A percentile compares a stretch with the other conserved stretches of the same genome.
phyloP scores from a whole-genome alignment of 129 eudicot genomes.

The Pittosporum tobira region DNA sequence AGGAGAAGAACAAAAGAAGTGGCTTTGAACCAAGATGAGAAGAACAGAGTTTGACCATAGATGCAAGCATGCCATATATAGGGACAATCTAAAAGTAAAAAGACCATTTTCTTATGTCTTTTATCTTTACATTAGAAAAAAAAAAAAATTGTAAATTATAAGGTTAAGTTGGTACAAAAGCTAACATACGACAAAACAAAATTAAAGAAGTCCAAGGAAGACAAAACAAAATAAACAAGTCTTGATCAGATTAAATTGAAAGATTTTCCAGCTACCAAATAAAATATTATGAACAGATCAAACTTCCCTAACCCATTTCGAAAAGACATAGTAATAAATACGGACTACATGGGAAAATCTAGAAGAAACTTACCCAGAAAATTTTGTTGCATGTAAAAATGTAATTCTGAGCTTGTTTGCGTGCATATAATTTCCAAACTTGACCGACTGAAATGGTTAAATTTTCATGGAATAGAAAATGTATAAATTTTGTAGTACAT shows the following conservation, averaged over 20 bases:
- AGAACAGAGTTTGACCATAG: not conserved
- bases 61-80: not conserved
- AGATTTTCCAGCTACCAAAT: not conserved
- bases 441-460: constrained; percentile 2
- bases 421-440: not conserved
- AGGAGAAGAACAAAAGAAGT: not conserved
- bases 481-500: no score
- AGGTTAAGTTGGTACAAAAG: constrained; percentile 10
- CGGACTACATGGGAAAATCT: not conserved
- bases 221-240: not conserved
- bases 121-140: constrained; percentile 7
- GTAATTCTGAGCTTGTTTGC: not conserved
- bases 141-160: not conserved
- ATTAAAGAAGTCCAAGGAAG: constrained; percentile 1
- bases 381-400: no score
- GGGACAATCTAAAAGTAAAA: not conserved
- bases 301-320: not conserved
- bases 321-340: no score
- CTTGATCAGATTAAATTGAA: not conserved
- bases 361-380: not conserved
- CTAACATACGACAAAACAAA: not conserved
- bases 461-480: not conserved
- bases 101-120: not conserved
- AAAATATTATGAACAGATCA: not conserved
- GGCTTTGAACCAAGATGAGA: not conserved